Evolutionary conservation across 352 stramenopile genomes (phyloP).

Genomic region (Phytophthora hybrid): DNA sequence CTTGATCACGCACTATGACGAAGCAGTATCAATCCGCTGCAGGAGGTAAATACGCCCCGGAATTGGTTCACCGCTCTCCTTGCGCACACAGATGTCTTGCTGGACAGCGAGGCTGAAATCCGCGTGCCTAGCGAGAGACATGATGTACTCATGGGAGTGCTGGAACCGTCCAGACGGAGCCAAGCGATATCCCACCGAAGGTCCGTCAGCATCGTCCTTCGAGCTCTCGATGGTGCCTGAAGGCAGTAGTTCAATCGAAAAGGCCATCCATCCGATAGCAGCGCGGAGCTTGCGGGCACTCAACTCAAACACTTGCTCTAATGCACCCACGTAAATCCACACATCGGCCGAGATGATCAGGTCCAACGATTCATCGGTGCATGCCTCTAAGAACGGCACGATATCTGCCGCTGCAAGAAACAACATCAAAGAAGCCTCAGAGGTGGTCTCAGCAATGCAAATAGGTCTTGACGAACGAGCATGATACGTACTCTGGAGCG

Average conservation of each 20-base stretch:
- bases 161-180: slow-evolving; percentile 81
- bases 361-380: slow-evolving; percentile 54
- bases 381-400: slow-evolving; percentile 55
- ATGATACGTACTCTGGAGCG: slow-evolving; percentile 62
- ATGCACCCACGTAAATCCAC: slow-evolving; percentile 88
- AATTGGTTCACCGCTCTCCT: slow-evolving; percentile 81
- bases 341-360: slow-evolving; percentile 83
- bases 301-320: slow-evolving; percentile 69
- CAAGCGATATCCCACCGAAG: slow-evolving; percentile 50
- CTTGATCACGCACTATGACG: background rate
- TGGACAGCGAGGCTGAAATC: slow-evolving; percentile 54
- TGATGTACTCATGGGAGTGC: slow-evolving; percentile 76
- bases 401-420: slow-evolving; percentile 57
- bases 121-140: slow-evolving; percentile 38
- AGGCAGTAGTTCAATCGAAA: slow-evolving; percentile 73
- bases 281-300: slow-evolving; percentile 54
- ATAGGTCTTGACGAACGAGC: background rate
- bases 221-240: background rate
- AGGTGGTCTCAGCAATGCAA: slow-evolving; percentile 3
- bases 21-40: slow-evolving; percentile 10
- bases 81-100: slow-evolving; percentile 65
- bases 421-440: slow-evolving; percentile 2
- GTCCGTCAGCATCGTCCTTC: slow-evolving; percentile 7
- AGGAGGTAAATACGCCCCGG: slow-evolving; percentile 72
- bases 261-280: slow-evolving; percentile 57